Evolutionary conservation across 805 yeast species (phyloP).

Genomic region (Ogataea corticis): DNA sequence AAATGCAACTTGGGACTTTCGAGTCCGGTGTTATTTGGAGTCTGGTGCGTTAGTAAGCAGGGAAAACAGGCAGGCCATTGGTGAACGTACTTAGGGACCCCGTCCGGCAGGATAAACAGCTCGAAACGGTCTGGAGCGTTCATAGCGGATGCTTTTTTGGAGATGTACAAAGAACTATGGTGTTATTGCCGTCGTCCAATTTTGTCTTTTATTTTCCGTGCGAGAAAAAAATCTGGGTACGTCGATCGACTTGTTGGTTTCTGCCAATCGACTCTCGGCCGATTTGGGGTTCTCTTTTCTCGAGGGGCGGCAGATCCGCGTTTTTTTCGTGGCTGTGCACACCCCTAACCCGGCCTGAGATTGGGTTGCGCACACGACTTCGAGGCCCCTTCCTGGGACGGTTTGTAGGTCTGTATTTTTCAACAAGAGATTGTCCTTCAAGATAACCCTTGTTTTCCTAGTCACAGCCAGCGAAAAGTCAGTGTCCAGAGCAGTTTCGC

Average conservation of each 20-base stretch:
- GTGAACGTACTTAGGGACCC: slow-evolving; percentile 77
- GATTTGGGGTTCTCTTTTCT: not conserved
- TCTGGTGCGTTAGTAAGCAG: slow-evolving; percentile 34
- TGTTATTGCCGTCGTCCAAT: not conserved
- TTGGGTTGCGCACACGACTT: slow-evolving; percentile 7
- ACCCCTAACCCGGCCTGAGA: slow-evolving; percentile 11
- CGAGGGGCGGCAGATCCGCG: slow-evolving; percentile 4
- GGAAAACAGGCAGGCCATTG: not conserved
- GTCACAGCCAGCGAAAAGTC: not conserved
- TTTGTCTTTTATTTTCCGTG: not conserved
- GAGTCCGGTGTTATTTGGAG: slow-evolving; percentile 89
- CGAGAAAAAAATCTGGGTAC: not conserved
- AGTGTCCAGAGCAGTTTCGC: not conserved
- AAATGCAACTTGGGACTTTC: slow-evolving; percentile 92
- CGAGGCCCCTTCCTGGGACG: slow-evolving; percentile 6
- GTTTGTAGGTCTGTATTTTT: slow-evolving; percentile 5
- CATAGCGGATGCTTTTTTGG: slow-evolving; percentile 45
- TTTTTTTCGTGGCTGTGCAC: slow-evolving; percentile 2
- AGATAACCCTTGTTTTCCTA: not conserved
- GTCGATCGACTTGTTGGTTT: not conserved
- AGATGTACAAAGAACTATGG: not conserved
- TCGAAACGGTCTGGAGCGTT: slow-evolving; percentile 99
- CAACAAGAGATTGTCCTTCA: slow-evolving; percentile 3
- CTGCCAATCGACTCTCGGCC: too few species aligned
- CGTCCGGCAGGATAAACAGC: slow-evolving; percentile 94